Percentiles rank a stretch among this genome's conserved stretches.
Evolutionary conservation across 345 rosid species (phyloP).

Genomic region (Hibiscus trionum): DNA sequence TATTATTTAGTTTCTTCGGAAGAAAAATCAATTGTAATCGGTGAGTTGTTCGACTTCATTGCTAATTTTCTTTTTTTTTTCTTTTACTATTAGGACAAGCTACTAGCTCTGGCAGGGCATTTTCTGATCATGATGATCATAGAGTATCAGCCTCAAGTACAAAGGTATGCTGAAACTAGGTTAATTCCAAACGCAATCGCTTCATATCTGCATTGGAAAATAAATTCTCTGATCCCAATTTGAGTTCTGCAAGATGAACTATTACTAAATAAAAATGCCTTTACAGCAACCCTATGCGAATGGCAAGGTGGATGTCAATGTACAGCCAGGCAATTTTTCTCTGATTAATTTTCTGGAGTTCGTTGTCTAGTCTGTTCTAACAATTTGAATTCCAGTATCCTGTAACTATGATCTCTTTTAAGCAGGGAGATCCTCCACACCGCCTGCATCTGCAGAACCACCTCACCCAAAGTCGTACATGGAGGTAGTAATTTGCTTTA

Average conservation of each 20-base stretch:
- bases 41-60: neutral
- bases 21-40: neutral
- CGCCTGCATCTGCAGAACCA: constrained; percentile 48
- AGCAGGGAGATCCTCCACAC: constrained; percentile 76
- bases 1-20: neutral
- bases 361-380: constrained; percentile 4
- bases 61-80: neutral
- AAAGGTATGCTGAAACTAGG: constrained; percentile 42
- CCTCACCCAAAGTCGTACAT: constrained; percentile 87
- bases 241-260: neutral
- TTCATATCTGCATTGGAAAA: constrained; percentile 4
- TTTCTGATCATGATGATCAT: constrained; percentile 44
- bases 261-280: constrained; percentile 10
- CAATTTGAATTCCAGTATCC: constrained; percentile 6
- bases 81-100: constrained; percentile 41
- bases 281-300: constrained; percentile 52
- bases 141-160: constrained; percentile 25
- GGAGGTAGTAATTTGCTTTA: constrained; percentile 46
- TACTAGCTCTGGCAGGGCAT: constrained; percentile 25
- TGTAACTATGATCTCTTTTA: constrained; percentile 19
- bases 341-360: constrained; percentile 1
- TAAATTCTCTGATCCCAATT: constrained; percentile 11
- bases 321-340: constrained; percentile 52
- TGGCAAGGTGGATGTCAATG: constrained; percentile 47
- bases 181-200: neutral